Base-by-base conservation (phyloP, 495 filamentous ascomycete species). In the Penicillium robsamsonii region DNA sequence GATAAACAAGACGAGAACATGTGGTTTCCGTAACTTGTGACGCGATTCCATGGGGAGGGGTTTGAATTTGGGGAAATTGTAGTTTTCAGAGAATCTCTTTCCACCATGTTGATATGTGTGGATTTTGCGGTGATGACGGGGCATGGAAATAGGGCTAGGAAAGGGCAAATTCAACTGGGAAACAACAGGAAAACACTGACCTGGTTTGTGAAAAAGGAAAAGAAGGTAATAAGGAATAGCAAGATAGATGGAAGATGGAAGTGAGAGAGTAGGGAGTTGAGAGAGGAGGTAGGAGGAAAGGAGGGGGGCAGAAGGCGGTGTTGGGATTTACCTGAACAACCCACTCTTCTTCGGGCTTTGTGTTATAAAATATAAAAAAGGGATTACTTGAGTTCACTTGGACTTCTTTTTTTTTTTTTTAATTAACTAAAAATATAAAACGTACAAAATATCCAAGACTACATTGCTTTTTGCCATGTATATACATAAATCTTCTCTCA, bases 231-330 rank as follows among this genome's bases (percentile, higher is more conserved):
- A 18, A 65, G 59, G 56, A 55, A 61, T 49, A 61, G 45, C 37
- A 52, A 53, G 43, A 61, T 55, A 46, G 59, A 51, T 54, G 52
- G 45, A 42, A 43, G 33, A 55, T 53, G 49, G 50, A 45, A 54
- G 20, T 29, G 43, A 50, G 30, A 50, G 41, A 59, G 27, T 52
- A 52, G 50, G 50, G 38, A 52, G 50, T 52, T 50, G 49, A 60
- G 55, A 58, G 52, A 53, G 37, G 50, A 50, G 53, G 56, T 58
- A 65, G 67, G 64, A 63, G 62, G 60, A 53, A 55, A 57, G 45
- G 55, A 50, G 51, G 61, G 58, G 66, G 66, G 52, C 54, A 64
- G 62, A 63, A 61, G 50, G 59, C 60, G 74, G 65, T 72, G 68
- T 74, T 73, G 73, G 66, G 66, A 63, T 62, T 65, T 65, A 42